Base-by-base conservation (phyloP, 1,284 basidiomycete species). In the Pseudomicrostroma phylloplanum region DNA sequence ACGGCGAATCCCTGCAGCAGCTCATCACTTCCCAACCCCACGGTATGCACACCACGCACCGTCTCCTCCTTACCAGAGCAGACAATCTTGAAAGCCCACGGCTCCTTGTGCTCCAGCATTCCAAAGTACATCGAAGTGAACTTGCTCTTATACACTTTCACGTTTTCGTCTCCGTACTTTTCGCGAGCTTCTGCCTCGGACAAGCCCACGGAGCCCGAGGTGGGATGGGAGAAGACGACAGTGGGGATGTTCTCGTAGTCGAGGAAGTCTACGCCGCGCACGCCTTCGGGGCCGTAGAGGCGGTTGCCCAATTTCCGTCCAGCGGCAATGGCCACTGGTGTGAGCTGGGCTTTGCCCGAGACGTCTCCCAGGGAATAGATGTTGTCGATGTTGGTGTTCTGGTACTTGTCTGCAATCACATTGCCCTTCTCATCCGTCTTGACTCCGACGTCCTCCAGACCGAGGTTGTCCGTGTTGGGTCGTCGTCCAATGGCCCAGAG, bases 301-400 rank as follows among this genome's bases (percentile, higher is more conserved):
- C 96, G 83, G 82, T 97, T 98, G 57, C 88, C 85, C 46, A 97
- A 82, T 65, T 91, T 83, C 62, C 94, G 84, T 25, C 92, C 94
- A 6, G 96, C 96, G 56, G 94, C 94, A 66, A 99, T 96, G 23
- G 94, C 96, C 6, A 99, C 96, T n/a, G 96, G 94, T 0, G 94
- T 99, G 65, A 99, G 84, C 30, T 93, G 82, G 25, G 87, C 90
- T 81, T 94, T 93, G 65, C 94, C 94, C 67, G 86, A 86, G 15
- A 93, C 90, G 79, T 99, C 94, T 9, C 94, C 96, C 64, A 98
- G 88, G 3, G 92, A 86, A 59, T 85, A 88, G 69, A 98, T 83
- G 61, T 85, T 84, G 19, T 84, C 81, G 17, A 92, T 85, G 65
- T 82, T 86, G 57, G 91, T 74, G 61, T 73, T 66, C 63, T 99